A percentile compares a stretch with the other conserved stretches of the same genome.
Evolutionary conservation across 2,329 filamentous ascomycete species (phyloP).

Genomic region (Trichoderma koningii): DNA sequence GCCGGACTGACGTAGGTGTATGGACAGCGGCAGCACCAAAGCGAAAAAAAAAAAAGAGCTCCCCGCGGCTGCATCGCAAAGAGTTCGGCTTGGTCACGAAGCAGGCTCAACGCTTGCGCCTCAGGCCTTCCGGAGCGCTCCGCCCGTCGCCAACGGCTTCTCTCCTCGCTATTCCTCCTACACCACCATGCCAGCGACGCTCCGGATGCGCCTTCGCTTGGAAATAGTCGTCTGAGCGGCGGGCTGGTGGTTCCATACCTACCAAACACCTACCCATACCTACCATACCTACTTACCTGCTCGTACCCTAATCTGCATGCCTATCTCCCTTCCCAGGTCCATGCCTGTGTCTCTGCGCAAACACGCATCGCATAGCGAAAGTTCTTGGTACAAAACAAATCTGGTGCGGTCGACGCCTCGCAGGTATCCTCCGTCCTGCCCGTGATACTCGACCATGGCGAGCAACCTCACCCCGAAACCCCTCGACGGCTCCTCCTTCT

Average conservation of each 20-base stretch:
- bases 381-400: background rate
- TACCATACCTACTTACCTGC: too few relatives aligned
- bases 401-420: background rate
- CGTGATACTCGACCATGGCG: conserved; percentile 33
- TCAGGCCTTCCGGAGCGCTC: conserved; percentile 5
- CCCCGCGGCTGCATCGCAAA: conserved; percentile 22
- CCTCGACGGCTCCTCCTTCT: conserved; percentile 36
- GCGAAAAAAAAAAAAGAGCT: background rate
- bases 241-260: conserved; percentile 10
- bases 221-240: conserved; percentile 22
- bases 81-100: conserved; percentile 3
- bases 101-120: background rate
- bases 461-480: conserved; percentile 38
- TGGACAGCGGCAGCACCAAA: background rate
- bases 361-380: background rate
- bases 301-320: background rate
- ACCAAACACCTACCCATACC: background rate
- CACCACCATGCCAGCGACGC: conserved; percentile 19
- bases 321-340: background rate
- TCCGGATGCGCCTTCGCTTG: conserved; percentile 19
- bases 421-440: background rate
- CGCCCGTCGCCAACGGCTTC: background rate
- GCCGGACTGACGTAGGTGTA: conserved; percentile 16
- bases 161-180: background rate
- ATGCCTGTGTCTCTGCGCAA: conserved; percentile 3